Evolutionary conservation across 371 early-diverging fungal genomes (phyloP), one percentile per base, ranked within the genome.

Genomic region (Mortierella sp.): DNA sequence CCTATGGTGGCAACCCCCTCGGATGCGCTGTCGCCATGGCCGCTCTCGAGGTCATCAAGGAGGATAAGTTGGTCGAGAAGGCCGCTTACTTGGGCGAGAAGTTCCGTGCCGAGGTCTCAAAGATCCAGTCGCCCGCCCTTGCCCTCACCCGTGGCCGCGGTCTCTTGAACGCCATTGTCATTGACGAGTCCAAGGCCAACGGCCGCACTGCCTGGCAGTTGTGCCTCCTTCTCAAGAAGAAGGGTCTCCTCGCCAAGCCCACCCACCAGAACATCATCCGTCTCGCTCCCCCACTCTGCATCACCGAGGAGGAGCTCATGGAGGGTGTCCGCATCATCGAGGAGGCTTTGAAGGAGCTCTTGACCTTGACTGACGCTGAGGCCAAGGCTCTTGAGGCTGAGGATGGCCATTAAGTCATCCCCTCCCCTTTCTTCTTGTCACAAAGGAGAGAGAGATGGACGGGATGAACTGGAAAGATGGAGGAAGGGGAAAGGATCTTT

Each of bases 201-300:
- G 92, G 91, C 52, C 96, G 95, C 87, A 92, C 93, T n/a, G 99
- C 99, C 16, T 98, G 98, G 99, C 96, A 98, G 81, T 88, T 99
- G 66, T 99, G 99, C 85, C 87, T 99, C 74, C 84, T 98, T 68
- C 89, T 99, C 77, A 97, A 97, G 86, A 90, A 94, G 71, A 91
- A 94, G 81, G 99, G 99, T 41, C 85, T 99, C 52, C 91, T 99
- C 67, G 97, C 98, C 73, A 99, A 99, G 89, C 99, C 98, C 47
- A 99, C 99, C n/a, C 99, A 99, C 89, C 92, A 93, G 71, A 97
- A 96, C 90, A 98, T 99, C 85, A 99, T 99, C 75, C 96, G 99
- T 39, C 89, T 99, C 43, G 94, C 99, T 4, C 99, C 99, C 50
- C 98, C 98, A 61, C 93, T 99, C 55, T 92, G 92, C 87, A 98